Percentiles rank a stretch among this genome's conserved stretches.
phyloP scores from a whole-genome alignment of 2,329 filamentous ascomycete genomes.

The Aspergillus fumigatiaffinis region DNA sequence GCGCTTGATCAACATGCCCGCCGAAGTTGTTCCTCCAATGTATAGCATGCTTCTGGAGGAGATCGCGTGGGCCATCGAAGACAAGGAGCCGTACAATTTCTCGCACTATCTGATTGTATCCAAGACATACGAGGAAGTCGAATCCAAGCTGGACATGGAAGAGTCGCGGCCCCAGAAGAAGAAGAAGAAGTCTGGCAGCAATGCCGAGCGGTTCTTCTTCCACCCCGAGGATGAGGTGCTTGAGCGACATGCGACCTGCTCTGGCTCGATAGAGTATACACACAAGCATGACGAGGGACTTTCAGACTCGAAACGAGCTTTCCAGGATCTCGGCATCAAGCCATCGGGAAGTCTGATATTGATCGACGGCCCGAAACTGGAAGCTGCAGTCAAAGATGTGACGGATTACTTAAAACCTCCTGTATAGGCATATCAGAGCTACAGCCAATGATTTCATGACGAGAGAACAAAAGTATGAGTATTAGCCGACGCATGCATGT shows the following conservation, averaged over 20 bases:
- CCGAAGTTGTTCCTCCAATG: slow-evolving; percentile 86
- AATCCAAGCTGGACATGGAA: slow-evolving; percentile 71
- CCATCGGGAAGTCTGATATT: slow-evolving; percentile 80
- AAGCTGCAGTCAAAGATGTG: slow-evolving; percentile 70
- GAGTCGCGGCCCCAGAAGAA: slow-evolving; percentile 61
- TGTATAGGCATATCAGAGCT: slow-evolving; percentile 25
- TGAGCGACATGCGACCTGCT: slow-evolving; percentile 67
- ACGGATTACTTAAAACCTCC: slow-evolving; percentile 65
- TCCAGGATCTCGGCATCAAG: slow-evolving; percentile 88
- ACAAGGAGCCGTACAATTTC: slow-evolving; percentile 89
- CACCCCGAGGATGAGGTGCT: slow-evolving; percentile 93
- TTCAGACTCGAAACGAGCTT: slow-evolving; percentile 88
- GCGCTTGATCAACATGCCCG: slow-evolving; percentile 93
- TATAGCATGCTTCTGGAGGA: slow-evolving; percentile 93
- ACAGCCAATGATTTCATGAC: background rate
- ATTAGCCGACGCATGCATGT: slow-evolving; percentile 1
- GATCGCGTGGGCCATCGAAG: slow-evolving; percentile 79
- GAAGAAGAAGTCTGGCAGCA: slow-evolving; percentile 52
- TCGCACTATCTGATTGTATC: slow-evolving; percentile 88
- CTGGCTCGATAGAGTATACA: slow-evolving; percentile 71
- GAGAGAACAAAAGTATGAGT: slow-evolving; percentile 1
- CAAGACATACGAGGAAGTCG: slow-evolving; percentile 87
- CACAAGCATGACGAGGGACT: slow-evolving; percentile 72
- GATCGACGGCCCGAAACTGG: slow-evolving; percentile 75
- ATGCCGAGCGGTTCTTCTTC: slow-evolving; percentile 74